Base-by-base conservation (phyloP, 2,329 filamentous ascomycete species). In the Tolypocladium sp. region DNA sequence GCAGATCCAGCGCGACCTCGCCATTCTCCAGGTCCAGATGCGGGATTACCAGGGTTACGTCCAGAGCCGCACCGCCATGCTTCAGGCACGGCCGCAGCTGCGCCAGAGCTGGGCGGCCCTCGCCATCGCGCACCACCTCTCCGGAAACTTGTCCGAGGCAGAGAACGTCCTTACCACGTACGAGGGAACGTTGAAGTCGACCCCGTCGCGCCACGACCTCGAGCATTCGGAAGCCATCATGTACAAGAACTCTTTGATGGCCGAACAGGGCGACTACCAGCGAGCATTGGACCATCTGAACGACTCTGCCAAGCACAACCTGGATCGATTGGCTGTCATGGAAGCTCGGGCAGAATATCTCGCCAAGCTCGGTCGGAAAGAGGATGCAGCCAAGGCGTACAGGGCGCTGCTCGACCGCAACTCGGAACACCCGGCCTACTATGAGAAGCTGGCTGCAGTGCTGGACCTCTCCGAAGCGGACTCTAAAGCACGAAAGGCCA, bases 81-180 rank as follows among this genome's bases (percentile, higher is more conserved):
- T 99, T 64, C 88, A 94, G 72, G 86, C 90, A 52, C 86, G 90
- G 60, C 90, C 94, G 2, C 85, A 87, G 64, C 70, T 94, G 61
- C 84, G 95, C 65, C 91, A 95, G 76, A 97, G 93, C 75, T 99
- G 95, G 95, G 97, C 94, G 5, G 94, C 91, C n/a, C 78, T 99
- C 61, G 94, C 94, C 46, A 89, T 97, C 59, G 94, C 93, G 41
- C 86, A 96, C 71, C 94, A 99, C 69, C 81, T 99, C 57, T 83
- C 87, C n/a, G 94, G 93, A 1, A 90, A 96, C 70, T 79, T 94
- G 62, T 76, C 81, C 52, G 89, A 94, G 68, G 95, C 94, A 37
- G 94, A 99, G 77, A 91, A 92, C 68, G 90, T 96, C 46, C 77
- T 99, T 66, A 91, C 86, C 54, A 95, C 89, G 20, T 99, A 93